phyloP scores from a whole-genome alignment of 768 basidiomycete genomes.

The Termitomyces heimii region DNA sequence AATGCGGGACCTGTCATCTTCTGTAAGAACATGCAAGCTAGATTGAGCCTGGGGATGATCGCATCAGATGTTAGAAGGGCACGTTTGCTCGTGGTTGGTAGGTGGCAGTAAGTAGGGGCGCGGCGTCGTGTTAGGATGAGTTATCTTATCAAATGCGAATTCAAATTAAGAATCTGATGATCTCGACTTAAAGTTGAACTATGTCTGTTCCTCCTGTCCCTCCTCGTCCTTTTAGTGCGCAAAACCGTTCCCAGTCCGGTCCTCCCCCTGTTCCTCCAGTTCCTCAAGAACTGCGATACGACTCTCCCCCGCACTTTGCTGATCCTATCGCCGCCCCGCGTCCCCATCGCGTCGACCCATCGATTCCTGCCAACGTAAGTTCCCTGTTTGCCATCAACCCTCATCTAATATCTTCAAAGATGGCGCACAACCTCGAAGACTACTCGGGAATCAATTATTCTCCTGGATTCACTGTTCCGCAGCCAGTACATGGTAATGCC shows the following conservation, averaged over 20 bases:
- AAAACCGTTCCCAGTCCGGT: conserved; percentile 3
- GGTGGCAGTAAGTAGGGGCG: no score
- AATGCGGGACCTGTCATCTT: neutral
- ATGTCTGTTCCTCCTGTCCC: conserved; percentile 23
- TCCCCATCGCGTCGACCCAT: conserved; percentile 57
- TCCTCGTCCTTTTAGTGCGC: conserved; percentile 21
- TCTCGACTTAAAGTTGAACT: neutral
- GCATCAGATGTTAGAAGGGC: neutral
- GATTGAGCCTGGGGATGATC: neutral
- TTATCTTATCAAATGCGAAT: neutral
- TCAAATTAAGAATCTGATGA: neutral
- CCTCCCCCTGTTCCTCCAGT: conserved; percentile 25
- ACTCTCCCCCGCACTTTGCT: conserved; percentile 45
- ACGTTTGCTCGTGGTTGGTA: neutral
- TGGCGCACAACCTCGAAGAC: conserved; percentile 58
- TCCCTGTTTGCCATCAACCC: neutral
- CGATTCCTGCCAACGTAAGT: conserved; percentile 57
- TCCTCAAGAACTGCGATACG: conserved; percentile 24
- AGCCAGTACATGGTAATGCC: conserved; percentile 14
- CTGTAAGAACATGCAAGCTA: neutral
- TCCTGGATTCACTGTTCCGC: conserved; percentile 22
- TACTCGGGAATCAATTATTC: conserved; percentile 20
- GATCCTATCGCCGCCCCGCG: conserved; percentile 59
- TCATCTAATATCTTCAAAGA: conserved; percentile 31
- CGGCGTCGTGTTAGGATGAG: no score